These are phyloP conservation scores for Dactylella cylindrospora DNA, from an alignment of 2,329 filamentous ascomycete species.

Conservation along the genomic window DNA sequence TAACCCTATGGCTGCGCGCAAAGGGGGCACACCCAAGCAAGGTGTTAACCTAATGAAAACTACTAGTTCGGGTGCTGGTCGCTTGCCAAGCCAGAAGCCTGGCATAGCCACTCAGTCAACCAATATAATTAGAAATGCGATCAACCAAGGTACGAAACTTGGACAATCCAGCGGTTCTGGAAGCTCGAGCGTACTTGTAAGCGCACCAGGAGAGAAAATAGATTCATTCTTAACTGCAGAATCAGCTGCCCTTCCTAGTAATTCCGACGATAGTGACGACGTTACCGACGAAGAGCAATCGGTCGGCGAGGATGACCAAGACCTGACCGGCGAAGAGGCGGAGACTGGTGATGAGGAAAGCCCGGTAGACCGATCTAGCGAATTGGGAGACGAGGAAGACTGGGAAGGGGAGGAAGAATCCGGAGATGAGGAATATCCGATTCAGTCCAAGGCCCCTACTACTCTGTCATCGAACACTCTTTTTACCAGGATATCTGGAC, in stretches of 20 bases:
- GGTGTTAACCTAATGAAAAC: background rate
- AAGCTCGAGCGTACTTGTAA: too few species aligned
- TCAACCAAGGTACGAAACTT: too few species aligned
- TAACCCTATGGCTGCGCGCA: conserved; percentile 25
- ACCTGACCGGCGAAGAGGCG: background rate
- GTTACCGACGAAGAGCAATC: conserved; percentile 4
- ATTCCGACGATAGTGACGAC: conserved; percentile 16
- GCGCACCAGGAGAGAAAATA: too few species aligned
- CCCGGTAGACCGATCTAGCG: conserved; percentile 26
- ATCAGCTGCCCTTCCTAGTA: too few species aligned
- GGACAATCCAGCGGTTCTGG: too few species aligned
- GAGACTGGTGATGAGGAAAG: conserved; percentile 5
- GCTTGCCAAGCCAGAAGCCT: conserved; percentile 30
- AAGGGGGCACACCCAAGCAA: background rate
- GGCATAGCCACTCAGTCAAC: conserved; percentile 13
- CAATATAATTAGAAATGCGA: too few species aligned
- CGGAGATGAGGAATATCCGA: conserved; percentile 26
- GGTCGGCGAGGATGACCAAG: conserved; percentile 4
- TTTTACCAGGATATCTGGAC: background rate
- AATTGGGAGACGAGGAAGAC: conserved; percentile 34
- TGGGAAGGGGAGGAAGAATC: too few species aligned
- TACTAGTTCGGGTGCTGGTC: conserved; percentile 11
- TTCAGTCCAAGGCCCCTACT: background rate
- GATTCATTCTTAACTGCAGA: too few species aligned
- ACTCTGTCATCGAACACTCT: background rate